phyloP scores from a whole-genome alignment of 140 eudicot genomes.

The Stevia rebaudiana region DNA sequence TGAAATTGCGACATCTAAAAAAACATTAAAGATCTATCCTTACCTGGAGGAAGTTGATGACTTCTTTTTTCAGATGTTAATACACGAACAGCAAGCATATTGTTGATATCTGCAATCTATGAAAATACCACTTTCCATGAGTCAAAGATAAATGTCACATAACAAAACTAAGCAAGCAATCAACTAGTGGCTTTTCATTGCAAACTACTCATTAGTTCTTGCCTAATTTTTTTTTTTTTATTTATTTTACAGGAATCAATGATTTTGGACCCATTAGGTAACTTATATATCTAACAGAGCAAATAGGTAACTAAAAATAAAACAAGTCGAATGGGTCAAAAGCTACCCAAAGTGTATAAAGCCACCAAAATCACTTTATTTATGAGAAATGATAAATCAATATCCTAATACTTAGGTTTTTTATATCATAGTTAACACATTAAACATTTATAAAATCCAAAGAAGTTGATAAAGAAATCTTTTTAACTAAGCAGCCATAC shows the following conservation, averaged over 20 bases:
- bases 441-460: slow-evolving; percentile 1
- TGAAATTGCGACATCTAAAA: not conserved
- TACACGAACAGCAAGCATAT: slow-evolving; percentile 70
- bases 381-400: not conserved
- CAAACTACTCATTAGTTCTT: not conserved
- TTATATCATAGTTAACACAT: not conserved
- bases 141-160: slow-evolving; percentile 1
- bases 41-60: slow-evolving; percentile 74
- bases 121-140: slow-evolving; percentile 22
- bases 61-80: slow-evolving; percentile 74
- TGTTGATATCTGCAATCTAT: slow-evolving; percentile 77
- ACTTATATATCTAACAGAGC: not conserved
- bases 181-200: not conserved
- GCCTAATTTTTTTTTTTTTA: not conserved
- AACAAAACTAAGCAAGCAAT: not conserved
- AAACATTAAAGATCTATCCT: slow-evolving; percentile 6
- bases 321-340: not conserved
- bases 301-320: not conserved
- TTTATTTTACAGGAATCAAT: not conserved
- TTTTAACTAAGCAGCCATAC: slow-evolving; percentile 37
- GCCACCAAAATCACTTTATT: not conserved
- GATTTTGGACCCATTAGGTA: not conserved
- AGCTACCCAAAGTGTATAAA: not conserved
- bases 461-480: not conserved
- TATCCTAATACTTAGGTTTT: not conserved